Conservation (phyloP, 1,284 basidiomycete genomes). For the Phellopilus nigrolimitatus region DNA sequence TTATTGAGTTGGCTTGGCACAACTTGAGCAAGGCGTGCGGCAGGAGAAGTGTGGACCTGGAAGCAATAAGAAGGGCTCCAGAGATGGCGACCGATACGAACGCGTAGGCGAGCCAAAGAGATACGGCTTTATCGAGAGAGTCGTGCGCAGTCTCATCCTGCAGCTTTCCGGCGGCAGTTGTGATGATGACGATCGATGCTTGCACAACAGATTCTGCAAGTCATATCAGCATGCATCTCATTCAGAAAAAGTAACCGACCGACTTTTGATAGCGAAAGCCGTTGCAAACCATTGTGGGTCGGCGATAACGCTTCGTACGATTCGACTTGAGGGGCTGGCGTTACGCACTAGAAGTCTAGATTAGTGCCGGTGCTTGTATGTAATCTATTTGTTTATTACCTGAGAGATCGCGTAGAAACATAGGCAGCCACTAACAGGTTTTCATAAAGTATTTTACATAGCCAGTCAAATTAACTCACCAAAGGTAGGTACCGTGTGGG, state of each 20-base stretch:
- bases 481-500: conserved; percentile 36
- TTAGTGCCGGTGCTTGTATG: conserved; percentile 4
- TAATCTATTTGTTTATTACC: conserved; percentile 22
- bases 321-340: conserved; percentile 43
- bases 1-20: conserved; percentile 29
- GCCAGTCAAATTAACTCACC: conserved; percentile 25
- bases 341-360: conserved; percentile 30
- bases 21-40: conserved; percentile 38
- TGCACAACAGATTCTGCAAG: conserved; percentile 36
- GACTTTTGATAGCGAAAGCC: conserved; percentile 42
- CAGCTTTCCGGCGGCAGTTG: conserved; percentile 38
- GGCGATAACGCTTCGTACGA: conserved; percentile 38
- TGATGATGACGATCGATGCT: conserved; percentile 42
- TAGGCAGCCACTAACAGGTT: conserved; percentile 35
- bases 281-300: conserved; percentile 42
- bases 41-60: conserved; percentile 34
- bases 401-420: conserved; percentile 40
- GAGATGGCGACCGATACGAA: conserved; percentile 36
- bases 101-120: conserved; percentile 40
- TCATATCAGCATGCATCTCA: background rate
- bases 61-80: conserved; percentile 33
- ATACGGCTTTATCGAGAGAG: conserved; percentile 39
- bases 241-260: conserved; percentile 4
- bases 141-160: conserved; percentile 36
- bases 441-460: background rate